These are phyloP conservation scores for Theileria orientalis DNA, from an alignment of 169 alveolate genomes.

Conservation along the genomic window DNA sequence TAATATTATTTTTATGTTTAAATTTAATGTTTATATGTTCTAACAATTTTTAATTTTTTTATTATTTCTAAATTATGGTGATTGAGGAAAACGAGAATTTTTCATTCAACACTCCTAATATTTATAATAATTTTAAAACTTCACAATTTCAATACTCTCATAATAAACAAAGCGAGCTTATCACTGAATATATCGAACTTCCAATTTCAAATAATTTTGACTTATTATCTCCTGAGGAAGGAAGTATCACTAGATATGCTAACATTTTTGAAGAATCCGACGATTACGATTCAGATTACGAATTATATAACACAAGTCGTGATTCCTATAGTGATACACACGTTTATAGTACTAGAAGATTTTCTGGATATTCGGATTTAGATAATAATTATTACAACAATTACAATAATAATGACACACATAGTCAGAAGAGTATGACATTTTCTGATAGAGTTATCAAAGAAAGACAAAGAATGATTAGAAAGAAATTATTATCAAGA, in stretches of 20 bases:
- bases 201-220: conserved; percentile 1
- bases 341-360: background rate
- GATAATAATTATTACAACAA: background rate
- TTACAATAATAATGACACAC: background rate
- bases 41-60: no score
- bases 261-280: conserved; percentile 18
- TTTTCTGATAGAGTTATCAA: conserved; percentile 24
- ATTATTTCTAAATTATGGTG: no score
- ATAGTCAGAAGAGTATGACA: conserved; percentile 2
- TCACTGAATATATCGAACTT: background rate
- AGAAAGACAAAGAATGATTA: conserved; percentile 20
- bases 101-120: no score
- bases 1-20: no score
- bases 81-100: no score
- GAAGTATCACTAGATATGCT: conserved; percentile 16
- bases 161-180: no score
- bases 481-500: background rate
- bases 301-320: background rate
- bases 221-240: conserved; percentile 18
- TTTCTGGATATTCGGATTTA: no score
- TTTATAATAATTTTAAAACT: no score
- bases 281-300: conserved; percentile 7
- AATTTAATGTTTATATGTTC: no score
- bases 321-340: conserved; percentile 9
- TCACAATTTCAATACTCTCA: no score